Evolutionary conservation across 2,329 filamentous ascomycete species (phyloP), one percentile per base, ranked within the genome.

Genomic region (Aspergillus vadensis): DNA sequence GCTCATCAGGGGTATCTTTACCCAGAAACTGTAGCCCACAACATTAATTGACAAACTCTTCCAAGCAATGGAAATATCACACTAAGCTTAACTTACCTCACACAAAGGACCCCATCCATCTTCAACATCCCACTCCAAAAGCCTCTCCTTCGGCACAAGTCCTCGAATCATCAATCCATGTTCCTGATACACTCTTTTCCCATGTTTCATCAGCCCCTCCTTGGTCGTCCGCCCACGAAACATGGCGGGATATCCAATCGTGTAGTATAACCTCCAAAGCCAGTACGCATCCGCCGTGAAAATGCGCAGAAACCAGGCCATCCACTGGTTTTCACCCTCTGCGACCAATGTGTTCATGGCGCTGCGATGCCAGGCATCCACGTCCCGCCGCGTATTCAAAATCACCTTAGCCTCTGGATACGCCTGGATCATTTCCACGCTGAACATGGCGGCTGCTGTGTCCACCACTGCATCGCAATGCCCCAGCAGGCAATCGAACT

Each of bases 401-500:
- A 66, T 65, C 10, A 68, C 60, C 21, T 67, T 69, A 0, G 66
- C 65, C 3, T 73, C 64, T 0, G 77, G 77, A 51, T 78, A 79
- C 1, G 72, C 69, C 4, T 61, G 53, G 9, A 76, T 63, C 0
- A 79, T 63, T 36, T 79, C 77, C 7, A 63, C 62, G 1, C 68
- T 69, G 62, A 80, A 79, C 27, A 70, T 63, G 1, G 61, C 65
- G 5, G 67, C 67, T 1, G 75, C 69, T 1, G 71, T 60, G 51
- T 79, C 77, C 6, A 70, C 71, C 2, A 74, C 67, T 1, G 70
- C 74, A 15, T 66, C 66, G 49, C 65, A 69, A 47, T 69, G 47
- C 48, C 70, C 67, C 2, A 77, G 68, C 15, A 77, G 38, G 1
- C 63, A 65, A 44, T 77, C 74, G 62, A 73, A 75, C 36, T 74